phyloP scores from a whole-genome alignment of 2,329 filamentous ascomycete genomes.

The Aspergillus brunneoviolaceus region DNA sequence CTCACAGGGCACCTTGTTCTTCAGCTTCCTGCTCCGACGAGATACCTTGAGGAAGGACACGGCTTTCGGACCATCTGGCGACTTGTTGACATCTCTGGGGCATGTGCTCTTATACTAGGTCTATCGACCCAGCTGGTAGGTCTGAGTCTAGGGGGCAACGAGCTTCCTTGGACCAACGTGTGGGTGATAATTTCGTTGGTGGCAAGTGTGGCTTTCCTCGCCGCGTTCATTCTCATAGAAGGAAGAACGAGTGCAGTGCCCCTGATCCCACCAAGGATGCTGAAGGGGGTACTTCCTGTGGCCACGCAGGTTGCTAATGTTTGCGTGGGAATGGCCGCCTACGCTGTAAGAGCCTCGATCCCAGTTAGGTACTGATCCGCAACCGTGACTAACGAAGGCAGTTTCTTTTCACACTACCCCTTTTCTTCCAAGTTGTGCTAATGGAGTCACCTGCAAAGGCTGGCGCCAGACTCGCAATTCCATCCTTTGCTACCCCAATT shows the following conservation, averaged over 20 bases:
- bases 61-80: conserved; percentile 49
- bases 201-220: conserved; percentile 39
- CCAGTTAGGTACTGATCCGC: not conserved
- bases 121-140: conserved; percentile 56
- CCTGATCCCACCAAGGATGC: conserved; percentile 51
- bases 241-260: conserved; percentile 44
- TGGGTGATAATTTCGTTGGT: conserved; percentile 44
- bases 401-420: conserved; percentile 50
- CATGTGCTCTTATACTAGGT: conserved; percentile 57
- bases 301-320: conserved; percentile 60
- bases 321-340: conserved; percentile 61
- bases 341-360: conserved; percentile 52
- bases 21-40: conserved; percentile 40
- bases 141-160: conserved; percentile 47
- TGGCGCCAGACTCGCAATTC: conserved; percentile 46
- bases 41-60: conserved; percentile 14
- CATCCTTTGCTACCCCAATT: conserved; percentile 47
- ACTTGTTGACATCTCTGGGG: conserved; percentile 59
- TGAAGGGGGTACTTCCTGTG: conserved; percentile 56
- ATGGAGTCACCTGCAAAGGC: conserved; percentile 47
- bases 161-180: conserved; percentile 44
- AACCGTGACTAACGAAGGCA: conserved; percentile 15
- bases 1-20: conserved; percentile 56
- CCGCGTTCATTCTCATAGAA: conserved; percentile 41
- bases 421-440: conserved; percentile 46